Evolutionary conservation across 1,139 yeast genomes (phyloP), one percentile per base, ranked within the genome.

Genomic region (Pichia sp.): DNA sequence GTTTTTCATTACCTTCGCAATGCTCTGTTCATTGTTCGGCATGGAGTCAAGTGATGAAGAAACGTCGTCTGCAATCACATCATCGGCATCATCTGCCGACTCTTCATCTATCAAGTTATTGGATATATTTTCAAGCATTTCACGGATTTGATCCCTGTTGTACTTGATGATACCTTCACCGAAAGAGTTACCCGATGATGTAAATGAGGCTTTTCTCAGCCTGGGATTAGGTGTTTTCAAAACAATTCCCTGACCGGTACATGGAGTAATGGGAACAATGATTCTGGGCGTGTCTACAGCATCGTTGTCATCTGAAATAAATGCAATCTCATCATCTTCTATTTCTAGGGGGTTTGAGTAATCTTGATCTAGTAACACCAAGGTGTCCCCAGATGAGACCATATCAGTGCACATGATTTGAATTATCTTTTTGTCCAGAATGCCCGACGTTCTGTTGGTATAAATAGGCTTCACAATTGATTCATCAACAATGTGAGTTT

Each of bases 101-200:
- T 44, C 49, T 19, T 42, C 45, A 18, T 38, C 40, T 8, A 36
- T 26, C 3, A 35, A 39, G 17, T 34, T 23, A 18, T 31, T 30
- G 5, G 54, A 38, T 45, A 52, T 35, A 14, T 42, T 40, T 24
- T 46, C 42, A 20, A 52, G 38, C 59, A 55, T 55, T 31, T 52
- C 57, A 13, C 56, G 36, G 18, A 55, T 53, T 37, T 55, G 59
- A 20, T 46, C 48, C 23, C 59, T 39, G 33, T 49, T 53, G 34
- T 51, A 55, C 37, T 53, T 54, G 22, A 55, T 53, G 19, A 55
- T 55, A 6, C 59, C 59, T 37, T 55, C 59, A 17, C 59, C 59
- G 38, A 55, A 55, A 12, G 59, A 54, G 11, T 51, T 49, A 22
- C 59, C 59, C 1, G 57, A 52, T 3, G 59, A 54, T 7, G 59